Base-by-base conservation (phyloP, 305 asterid species). In the Fraxinus nigra region DNA sequence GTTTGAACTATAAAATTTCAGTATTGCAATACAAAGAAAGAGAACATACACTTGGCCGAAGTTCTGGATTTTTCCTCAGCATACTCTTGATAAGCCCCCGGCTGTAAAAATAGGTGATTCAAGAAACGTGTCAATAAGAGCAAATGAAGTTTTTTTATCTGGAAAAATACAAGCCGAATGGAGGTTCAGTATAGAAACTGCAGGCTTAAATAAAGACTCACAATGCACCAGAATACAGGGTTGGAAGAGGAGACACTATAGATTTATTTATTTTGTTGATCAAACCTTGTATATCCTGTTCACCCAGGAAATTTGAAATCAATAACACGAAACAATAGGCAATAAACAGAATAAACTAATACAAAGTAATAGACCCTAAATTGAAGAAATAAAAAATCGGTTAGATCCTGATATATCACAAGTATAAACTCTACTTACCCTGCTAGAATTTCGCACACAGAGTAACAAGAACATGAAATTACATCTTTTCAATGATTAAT, bases 251-350 rank as follows among this genome's bases (percentile, higher is more conserved):
- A 82, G 98, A 93, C 26, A 95, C 93, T 7, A 95, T 92, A 32
- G 97, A 97, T 88, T 90, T 97, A 79, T 97, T 97, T 81, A 97
- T 97, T 88, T 97, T 97, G 93, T 93, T 90, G 87, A 97, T 97
- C 83, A 97, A 87, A 87, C 98, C 98, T 87, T 97, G 99, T 90
- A 97, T 95, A 85, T 97, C 99, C 99, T 97, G 95, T 84, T 84
- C 82, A 81, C 37, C 74, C 78, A 79, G 78, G 67, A 78, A 73
- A 75, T 40, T 78, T 61, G 35, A 79, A 43, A 73, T 75, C 79
- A 82, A 75, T 22, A 16, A 70, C 43, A 70, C 46, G 7, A 16
- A 70, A 70, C 76, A 14, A 67, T 30, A 70, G 40, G 24, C 76
- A 70, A 70, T 70, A 14, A 32, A 70, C 76, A 70, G 76, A 33